phyloP scores from a whole-genome alignment of 116 monocot genomes.

The Dioscorea cayenensis region DNA sequence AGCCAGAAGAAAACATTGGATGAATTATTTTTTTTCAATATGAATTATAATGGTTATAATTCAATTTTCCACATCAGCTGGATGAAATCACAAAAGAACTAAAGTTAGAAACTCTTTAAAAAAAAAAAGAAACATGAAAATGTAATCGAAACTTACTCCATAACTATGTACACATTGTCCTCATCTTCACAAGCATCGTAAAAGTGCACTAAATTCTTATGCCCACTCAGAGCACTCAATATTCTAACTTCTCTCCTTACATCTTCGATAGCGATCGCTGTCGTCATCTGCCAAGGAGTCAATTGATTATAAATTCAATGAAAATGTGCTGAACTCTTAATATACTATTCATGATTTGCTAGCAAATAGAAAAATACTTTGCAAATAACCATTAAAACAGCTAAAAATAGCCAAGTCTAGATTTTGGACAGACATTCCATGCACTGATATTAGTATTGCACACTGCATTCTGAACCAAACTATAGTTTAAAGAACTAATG shows the following conservation, averaged over 20 bases:
- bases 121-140: neutral
- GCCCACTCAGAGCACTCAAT: constrained; percentile 55
- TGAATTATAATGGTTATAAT: too few relatives aligned
- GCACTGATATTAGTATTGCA: too few relatives aligned
- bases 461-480: too few relatives aligned
- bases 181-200: constrained; percentile 68
- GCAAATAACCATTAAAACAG: too few relatives aligned
- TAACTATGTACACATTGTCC: constrained; percentile 75
- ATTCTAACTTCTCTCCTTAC: constrained; percentile 78
- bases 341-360: too few relatives aligned
- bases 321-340: neutral
- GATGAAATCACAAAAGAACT: neutral
- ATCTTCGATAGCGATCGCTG: constrained; percentile 71
- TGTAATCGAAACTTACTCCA: constrained; percentile 53
- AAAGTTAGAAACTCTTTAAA: neutral
- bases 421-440: too few relatives aligned
- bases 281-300: constrained; percentile 57
- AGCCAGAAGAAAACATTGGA: too few relatives aligned
- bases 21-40: too few relatives aligned
- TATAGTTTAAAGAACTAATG: too few relatives aligned
- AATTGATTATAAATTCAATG: neutral
- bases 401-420: too few relatives aligned
- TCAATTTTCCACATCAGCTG: neutral
- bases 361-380: too few relatives aligned
- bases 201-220: constrained; percentile 63